These are phyloP conservation scores for Alliaria petiolata DNA, from an alignment of 345 rosid species.

Conservation along the genomic window DNA sequence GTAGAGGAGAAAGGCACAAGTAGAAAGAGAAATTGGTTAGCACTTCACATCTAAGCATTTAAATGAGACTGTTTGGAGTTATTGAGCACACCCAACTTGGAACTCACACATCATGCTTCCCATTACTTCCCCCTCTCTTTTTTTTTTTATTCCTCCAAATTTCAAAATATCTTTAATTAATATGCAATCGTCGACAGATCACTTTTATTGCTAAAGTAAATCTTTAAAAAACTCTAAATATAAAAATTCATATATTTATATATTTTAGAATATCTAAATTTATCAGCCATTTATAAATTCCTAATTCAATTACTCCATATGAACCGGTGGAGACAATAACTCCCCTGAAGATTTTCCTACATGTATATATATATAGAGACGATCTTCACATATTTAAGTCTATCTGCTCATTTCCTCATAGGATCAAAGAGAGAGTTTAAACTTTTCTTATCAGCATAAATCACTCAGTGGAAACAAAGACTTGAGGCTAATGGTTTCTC, in stretches of 20 bases:
- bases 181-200: neutral
- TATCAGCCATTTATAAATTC: neutral
- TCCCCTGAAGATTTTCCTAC: slow-evolving; percentile 26
- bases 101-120: slow-evolving; percentile 32
- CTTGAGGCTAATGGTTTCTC: slow-evolving; percentile 30
- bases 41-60: slow-evolving; percentile 36
- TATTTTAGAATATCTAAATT: slow-evolving; percentile 7
- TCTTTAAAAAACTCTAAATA: neutral
- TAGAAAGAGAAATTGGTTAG: slow-evolving; percentile 29
- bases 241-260: neutral
- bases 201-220: neutral
- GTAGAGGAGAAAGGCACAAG: neutral
- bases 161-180: neutral
- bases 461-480: slow-evolving; percentile 3
- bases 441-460: slow-evolving; percentile 2
- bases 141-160: neutral
- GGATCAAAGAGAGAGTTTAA: slow-evolving; percentile 9
- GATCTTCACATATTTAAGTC: neutral
- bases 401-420: slow-evolving; percentile 22
- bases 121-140: slow-evolving; percentile 6
- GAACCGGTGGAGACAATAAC: slow-evolving; percentile 37
- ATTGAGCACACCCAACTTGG: slow-evolving; percentile 36
- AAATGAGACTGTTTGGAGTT: slow-evolving; percentile 32
- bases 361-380: slow-evolving; percentile 21
- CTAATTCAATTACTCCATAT: slow-evolving; percentile 28